Conservation (phyloP, 257 asterid species). For the Nicotiana tomentosiformis region DNA sequence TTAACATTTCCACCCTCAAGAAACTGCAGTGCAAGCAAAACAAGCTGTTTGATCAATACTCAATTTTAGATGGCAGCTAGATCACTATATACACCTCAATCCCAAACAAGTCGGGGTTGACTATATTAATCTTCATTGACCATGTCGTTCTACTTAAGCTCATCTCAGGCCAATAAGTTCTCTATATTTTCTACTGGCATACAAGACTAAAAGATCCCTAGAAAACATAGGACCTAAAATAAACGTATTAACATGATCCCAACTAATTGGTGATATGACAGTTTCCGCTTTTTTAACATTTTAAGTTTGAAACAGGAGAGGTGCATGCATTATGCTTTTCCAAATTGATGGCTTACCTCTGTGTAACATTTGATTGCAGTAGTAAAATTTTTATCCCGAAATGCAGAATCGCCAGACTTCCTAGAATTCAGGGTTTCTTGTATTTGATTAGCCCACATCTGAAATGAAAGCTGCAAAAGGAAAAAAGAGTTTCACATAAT, state of each 20-base stretch:
- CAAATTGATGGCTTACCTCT: constrained; percentile 21
- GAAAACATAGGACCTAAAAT: too few relatives aligned
- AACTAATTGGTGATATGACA: not conserved
- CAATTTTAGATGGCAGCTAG: not conserved
- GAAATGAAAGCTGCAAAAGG: constrained; percentile 40
- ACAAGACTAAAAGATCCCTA: too few relatives aligned
- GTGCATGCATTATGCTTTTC: not conserved
- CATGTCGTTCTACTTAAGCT: too few relatives aligned
- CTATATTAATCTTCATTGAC: too few relatives aligned
- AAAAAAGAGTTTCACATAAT: not conserved
- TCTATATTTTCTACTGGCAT: not conserved
- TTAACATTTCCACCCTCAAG: constrained; percentile 31
- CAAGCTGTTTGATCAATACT: not conserved
- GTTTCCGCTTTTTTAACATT: too few relatives aligned
- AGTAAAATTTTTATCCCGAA: constrained; percentile 33
- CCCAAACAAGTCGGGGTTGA: too few relatives aligned
- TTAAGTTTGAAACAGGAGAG: not conserved
- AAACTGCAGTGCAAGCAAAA: constrained; percentile 22
- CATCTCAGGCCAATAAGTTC: too few relatives aligned
- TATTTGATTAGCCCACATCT: constrained; percentile 41
- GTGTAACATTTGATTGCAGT: constrained; percentile 37
- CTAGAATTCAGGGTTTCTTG: constrained; percentile 39
- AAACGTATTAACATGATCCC: too few relatives aligned
- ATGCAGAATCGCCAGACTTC: constrained; percentile 41
- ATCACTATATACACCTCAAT: not conserved